A percentile compares a stretch with the other conserved stretches of the same genome.
These are phyloP conservation scores for Solanum corneliomulleri DNA, from an alignment of 257 asterid species.

Conservation along the genomic window DNA sequence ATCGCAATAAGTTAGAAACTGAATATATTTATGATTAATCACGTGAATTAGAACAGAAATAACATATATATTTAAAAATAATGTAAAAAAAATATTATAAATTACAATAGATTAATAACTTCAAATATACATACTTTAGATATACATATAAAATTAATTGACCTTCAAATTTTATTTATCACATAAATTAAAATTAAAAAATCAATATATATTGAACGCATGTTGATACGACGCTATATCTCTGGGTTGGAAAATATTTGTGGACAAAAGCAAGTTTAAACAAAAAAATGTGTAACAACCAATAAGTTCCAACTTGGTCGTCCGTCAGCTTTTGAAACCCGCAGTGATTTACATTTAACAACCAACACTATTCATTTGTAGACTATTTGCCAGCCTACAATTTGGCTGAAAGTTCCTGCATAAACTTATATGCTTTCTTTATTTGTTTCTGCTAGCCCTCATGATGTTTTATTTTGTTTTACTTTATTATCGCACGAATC, in stretches of 20 bases:
- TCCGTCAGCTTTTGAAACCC: neutral
- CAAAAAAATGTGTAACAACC: neutral
- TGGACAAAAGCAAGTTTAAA: neutral
- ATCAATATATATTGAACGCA: too few species aligned
- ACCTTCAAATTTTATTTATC: too few species aligned
- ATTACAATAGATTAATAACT: too few species aligned
- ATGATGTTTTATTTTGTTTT: neutral
- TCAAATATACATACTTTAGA: too few species aligned
- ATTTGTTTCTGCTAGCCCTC: neutral
- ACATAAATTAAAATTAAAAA: too few species aligned
- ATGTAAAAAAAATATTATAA: too few species aligned
- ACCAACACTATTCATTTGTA: neutral
- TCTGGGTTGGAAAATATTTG: neutral
- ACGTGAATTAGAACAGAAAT: too few species aligned
- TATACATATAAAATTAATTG: too few species aligned
- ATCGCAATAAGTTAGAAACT: too few species aligned
- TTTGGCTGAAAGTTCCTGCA: neutral
- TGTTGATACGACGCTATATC: too few species aligned
- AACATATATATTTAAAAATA: too few species aligned
- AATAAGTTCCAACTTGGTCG: neutral
- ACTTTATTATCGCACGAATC: neutral
- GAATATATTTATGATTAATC: too few species aligned
- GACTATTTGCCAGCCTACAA: neutral
- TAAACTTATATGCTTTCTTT: neutral
- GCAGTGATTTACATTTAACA: neutral